phyloP scores from a whole-genome alignment of 805 yeast genomes.

The Suhomyces canberraensis region DNA sequence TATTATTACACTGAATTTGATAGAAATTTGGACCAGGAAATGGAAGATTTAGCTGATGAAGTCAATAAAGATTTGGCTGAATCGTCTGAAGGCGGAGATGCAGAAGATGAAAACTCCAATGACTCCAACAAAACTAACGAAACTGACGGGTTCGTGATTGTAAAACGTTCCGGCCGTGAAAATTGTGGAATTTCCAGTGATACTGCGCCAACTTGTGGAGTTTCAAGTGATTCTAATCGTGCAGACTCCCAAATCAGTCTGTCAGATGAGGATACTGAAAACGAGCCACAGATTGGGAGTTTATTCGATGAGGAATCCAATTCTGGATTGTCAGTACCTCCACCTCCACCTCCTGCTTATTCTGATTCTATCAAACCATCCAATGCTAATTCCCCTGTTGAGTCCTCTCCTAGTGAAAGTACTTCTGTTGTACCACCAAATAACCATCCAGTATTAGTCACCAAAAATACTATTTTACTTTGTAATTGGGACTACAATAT shows the following conservation, averaged over 20 bases:
- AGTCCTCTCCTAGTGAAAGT: conserved; percentile 1
- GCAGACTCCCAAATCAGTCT: conserved; percentile 13
- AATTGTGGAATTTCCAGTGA: conserved; percentile 4
- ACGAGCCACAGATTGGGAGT: conserved; percentile 19
- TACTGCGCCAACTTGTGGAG: background rate
- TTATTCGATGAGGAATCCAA: conserved; percentile 11
- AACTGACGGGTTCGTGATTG: conserved; percentile 19
- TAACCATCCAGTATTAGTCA: conserved; percentile 21
- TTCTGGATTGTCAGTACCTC: conserved; percentile 10
- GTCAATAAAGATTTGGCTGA: conserved; percentile 2
- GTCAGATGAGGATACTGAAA: conserved; percentile 29
- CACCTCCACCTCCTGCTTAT: conserved; percentile 13
- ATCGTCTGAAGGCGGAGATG: background rate
- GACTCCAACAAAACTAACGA: conserved; percentile 8
- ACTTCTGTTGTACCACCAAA: background rate
- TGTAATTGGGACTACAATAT: conserved; percentile 63
- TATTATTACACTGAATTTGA: conserved; percentile 29
- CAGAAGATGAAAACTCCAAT: conserved; percentile 4
- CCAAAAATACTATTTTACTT: conserved; percentile 32
- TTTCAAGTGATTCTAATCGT: background rate
- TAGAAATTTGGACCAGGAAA: conserved; percentile 12
- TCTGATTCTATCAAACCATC: conserved; percentile 20
- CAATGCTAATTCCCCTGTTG: conserved; percentile 16
- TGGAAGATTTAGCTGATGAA: conserved; percentile 10
- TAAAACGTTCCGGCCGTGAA: conserved; percentile 1